Conservation (phyloP, 805 yeast genomes). For the Saturnispora gosingensis region DNA sequence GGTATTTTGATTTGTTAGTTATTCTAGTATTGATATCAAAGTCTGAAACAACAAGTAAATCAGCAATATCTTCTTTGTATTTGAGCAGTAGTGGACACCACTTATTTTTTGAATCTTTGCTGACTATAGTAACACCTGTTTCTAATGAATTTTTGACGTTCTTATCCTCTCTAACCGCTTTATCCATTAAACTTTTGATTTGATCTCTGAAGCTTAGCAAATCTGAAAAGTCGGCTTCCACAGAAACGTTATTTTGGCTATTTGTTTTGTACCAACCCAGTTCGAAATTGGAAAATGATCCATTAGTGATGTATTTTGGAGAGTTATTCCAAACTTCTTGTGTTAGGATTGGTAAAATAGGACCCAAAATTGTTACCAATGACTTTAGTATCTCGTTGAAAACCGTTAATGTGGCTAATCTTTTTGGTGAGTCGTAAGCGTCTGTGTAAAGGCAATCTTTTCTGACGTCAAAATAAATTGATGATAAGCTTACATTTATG, state of each 20-base stretch:
- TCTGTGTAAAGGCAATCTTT: conserved; percentile 85
- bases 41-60: conserved; percentile 55
- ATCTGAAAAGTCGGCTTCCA: conserved; percentile 36
- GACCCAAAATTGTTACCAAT: conserved; percentile 62
- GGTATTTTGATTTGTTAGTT: conserved; percentile 17
- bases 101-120: conserved; percentile 18
- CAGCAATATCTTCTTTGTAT: conserved; percentile 38
- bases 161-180: conserved; percentile 43
- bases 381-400: conserved; percentile 48
- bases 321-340: conserved; percentile 81
- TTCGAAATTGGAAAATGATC: conserved; percentile 37
- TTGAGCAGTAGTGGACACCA: conserved; percentile 14
- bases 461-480: conserved; percentile 76
- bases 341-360: conserved; percentile 72
- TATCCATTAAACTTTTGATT: conserved; percentile 45
- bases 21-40: conserved; percentile 25
- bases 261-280: conserved; percentile 30
- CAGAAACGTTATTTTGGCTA: conserved; percentile 19
- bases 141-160: conserved; percentile 53
- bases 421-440: conserved; percentile 31
- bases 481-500: conserved; percentile 66
- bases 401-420: conserved; percentile 59
- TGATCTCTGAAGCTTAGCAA: conserved; percentile 41
- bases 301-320: conserved; percentile 27
- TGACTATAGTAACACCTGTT: conserved; percentile 32